phyloP scores from a whole-genome alignment of 75 land plant species.

The Isoetes taiwanensis region DNA sequence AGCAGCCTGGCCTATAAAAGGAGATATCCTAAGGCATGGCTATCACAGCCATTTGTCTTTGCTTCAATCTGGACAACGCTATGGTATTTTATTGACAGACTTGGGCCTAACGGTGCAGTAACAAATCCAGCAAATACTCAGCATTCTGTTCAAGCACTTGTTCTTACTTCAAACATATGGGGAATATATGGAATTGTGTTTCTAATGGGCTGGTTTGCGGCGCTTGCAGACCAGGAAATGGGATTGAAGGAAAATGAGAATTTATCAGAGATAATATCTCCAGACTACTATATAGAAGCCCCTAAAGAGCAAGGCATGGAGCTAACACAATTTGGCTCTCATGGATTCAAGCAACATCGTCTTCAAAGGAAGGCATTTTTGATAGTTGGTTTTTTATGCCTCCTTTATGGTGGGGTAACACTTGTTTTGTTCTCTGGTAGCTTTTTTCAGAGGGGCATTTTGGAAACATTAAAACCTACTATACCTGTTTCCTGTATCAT shows the following conservation, averaged over 20 bases:
- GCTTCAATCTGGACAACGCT: slow-evolving; percentile 7
- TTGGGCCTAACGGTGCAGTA: neutral
- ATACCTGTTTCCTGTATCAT: slow-evolving; percentile 7
- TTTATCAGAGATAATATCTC: neutral
- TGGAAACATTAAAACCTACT: slow-evolving; percentile 1
- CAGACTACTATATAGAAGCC: no score
- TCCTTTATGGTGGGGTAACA: neutral
- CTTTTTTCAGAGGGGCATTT: slow-evolving; percentile 7
- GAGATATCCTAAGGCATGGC: neutral
- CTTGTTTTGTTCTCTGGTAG: neutral
- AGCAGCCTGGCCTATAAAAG: neutral
- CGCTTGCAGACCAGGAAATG: neutral
- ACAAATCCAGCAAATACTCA: slow-evolving; percentile 6
- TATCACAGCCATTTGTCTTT: slow-evolving; percentile 5
- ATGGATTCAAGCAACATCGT: neutral
- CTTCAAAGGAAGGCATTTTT: neutral
- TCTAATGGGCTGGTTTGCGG: slow-evolving; percentile 6
- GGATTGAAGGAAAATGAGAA: neutral
- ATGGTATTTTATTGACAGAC: neutral
- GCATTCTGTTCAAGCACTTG: neutral
- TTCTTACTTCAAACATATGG: slow-evolving; percentile 1
- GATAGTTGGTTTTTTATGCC: neutral
- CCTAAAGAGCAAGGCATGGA: neutral
- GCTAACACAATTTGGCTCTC: no score
- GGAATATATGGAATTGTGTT: slow-evolving; percentile 9